Evolutionary conservation across 305 asterid genomes (phyloP).

Genomic region (Striga hermonthica): DNA sequence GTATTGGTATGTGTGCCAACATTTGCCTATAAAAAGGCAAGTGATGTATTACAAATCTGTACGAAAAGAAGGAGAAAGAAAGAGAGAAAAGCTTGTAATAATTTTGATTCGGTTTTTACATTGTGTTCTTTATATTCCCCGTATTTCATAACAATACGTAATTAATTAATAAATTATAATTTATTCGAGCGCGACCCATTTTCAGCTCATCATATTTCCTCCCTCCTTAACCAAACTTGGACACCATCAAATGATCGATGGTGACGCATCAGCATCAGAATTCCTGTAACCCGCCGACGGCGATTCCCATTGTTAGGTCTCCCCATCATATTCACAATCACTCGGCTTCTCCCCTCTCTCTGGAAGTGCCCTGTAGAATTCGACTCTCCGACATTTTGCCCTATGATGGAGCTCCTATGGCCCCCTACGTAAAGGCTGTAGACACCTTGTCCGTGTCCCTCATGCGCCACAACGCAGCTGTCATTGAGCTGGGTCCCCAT

Average conservation of each 20-base stretch:
- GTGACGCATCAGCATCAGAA: conserved; percentile 47
- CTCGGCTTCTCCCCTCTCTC: conserved; percentile 38
- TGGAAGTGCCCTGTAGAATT: conserved; percentile 44
- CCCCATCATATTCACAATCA: conserved; percentile 29
- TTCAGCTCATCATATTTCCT: no score
- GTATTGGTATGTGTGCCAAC: no score
- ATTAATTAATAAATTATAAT: conserved; percentile 5
- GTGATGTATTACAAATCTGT: background rate
- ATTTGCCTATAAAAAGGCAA: background rate
- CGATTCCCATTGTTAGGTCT: conserved; percentile 31
- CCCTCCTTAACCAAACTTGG: no score
- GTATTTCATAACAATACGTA: background rate
- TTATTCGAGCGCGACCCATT: no score
- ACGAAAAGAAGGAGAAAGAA: background rate
- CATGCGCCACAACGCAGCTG: conserved; percentile 85
- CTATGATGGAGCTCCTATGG: conserved; percentile 76
- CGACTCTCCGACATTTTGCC: conserved; percentile 72
- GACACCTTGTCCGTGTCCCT: conserved; percentile 81
- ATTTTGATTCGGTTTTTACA: background rate
- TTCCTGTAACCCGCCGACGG: conserved; percentile 36
- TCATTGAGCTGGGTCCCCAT: conserved; percentile 61
- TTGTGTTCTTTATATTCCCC: no score
- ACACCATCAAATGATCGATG: conserved; percentile 36
- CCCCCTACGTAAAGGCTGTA: conserved; percentile 57
- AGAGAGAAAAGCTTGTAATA: conserved; percentile 9